Conservation (phyloP, 1,284 basidiomycete genomes). For the Puccinia novopanici region DNA sequence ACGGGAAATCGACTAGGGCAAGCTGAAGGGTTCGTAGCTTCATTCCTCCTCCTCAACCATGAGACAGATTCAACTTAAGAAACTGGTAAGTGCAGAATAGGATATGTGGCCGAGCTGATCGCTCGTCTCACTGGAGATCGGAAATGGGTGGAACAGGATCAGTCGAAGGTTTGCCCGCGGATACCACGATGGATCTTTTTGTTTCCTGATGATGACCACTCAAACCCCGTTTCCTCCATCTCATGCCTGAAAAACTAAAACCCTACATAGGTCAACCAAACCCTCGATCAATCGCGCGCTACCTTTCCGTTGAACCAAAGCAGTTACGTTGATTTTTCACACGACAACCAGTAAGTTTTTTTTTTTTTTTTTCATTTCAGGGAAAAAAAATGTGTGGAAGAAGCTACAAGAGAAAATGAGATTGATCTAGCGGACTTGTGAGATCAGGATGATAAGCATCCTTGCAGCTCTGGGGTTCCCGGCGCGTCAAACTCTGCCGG, state of each 20-base stretch:
- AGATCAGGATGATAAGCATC: conserved; percentile 33
- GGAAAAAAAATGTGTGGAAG: not conserved
- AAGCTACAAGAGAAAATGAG: not conserved
- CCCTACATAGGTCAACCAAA: conserved; percentile 36
- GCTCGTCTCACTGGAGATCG: conserved; percentile 19
- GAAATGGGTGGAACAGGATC: conserved; percentile 15
- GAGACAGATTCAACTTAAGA: not conserved
- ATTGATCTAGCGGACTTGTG: not conserved
- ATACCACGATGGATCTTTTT: not conserved
- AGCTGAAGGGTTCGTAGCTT: conserved; percentile 27
- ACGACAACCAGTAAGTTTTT: conserved; percentile 42
- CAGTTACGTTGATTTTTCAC: conserved; percentile 40
- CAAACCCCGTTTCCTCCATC: not conserved
- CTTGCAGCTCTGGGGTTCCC: conserved; percentile 32
- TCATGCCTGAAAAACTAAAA: not conserved
- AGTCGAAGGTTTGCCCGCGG: conserved; percentile 14
- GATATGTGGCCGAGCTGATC: conserved; percentile 44
- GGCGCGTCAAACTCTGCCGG: not conserved
- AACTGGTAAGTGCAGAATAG: not conserved
- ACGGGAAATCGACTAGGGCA: conserved; percentile 21
- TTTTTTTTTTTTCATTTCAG: not conserved
- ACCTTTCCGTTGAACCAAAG: conserved; percentile 33
- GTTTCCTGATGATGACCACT: not conserved
- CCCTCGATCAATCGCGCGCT: conserved; percentile 24
- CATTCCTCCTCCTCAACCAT: too few relatives aligned